phyloP scores from a whole-genome alignment of 1,284 basidiomycete genomes.

The Omphalotus olearius region DNA sequence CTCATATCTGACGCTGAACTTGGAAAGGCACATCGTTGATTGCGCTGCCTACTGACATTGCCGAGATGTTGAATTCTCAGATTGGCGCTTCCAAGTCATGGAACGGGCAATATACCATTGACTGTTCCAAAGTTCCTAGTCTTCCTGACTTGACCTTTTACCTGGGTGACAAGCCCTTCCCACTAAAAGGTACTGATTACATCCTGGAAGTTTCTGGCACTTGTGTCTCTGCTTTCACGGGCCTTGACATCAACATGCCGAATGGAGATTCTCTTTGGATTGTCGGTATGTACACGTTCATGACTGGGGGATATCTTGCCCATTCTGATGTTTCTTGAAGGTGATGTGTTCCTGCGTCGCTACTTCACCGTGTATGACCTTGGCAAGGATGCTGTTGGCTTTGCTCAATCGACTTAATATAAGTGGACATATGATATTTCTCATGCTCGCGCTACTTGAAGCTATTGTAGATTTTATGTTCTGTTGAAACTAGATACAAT shows the following conservation, averaged over 20 bases:
- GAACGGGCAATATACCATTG: conserved; percentile 93
- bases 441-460: neutral
- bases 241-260: conserved; percentile 88
- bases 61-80: conserved; percentile 97
- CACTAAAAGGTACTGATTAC: conserved; percentile 84
- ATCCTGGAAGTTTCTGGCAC: conserved; percentile 85
- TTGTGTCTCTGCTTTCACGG: conserved; percentile 94
- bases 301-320: neutral
- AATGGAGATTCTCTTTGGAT: conserved; percentile 86
- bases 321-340: conserved; percentile 29
- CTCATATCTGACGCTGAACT: conserved; percentile 14
- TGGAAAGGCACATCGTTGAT: conserved; percentile 83
- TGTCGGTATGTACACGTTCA: conserved; percentile 59
- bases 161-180: conserved; percentile 79
- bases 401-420: conserved; percentile 45
- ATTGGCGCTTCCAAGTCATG: conserved; percentile 91
- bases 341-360: conserved; percentile 82
- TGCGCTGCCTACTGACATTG: conserved; percentile 89
- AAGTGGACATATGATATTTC: neutral
- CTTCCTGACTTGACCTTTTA: conserved; percentile 89
- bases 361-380: conserved; percentile 97
- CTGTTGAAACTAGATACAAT: too few relatives aligned
- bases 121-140: conserved; percentile 79
- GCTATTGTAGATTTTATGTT: neutral
- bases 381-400: conserved; percentile 82